Base-by-base conservation (phyloP, 2,329 filamentous ascomycete species). In the Septoria petroselini region DNA sequence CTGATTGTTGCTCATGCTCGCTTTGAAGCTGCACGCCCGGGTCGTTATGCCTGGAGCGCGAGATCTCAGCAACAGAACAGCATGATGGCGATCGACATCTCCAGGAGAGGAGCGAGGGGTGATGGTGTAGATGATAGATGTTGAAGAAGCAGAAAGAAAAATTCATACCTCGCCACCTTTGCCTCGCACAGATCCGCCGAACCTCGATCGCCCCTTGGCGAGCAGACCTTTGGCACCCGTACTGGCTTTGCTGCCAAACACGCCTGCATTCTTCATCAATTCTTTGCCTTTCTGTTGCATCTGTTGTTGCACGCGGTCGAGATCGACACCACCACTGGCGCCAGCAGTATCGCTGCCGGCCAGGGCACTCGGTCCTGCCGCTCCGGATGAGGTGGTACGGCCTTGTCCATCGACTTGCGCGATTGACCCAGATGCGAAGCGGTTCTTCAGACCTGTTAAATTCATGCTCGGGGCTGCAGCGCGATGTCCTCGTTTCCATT, bases 221-320 rank as follows among this genome's bases (percentile, higher is more conserved):
- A 96, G 84, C 57, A 96, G 71, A 44, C 91, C 91, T 74, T 95
- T 95, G 41, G 91, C 90, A 51, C 89, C 88, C 66, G 88, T 90
- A 56, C 81, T 79, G 25, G 82, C 83, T 63, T 84, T 85, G 18
- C 82, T 82, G 53, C 83, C 80, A 51, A 85, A 73, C 14, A 82
- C 73, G 45, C 88, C 89, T 47, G 91, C 91, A 17, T 85, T 85
- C 58, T 93, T 87, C 65, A 96, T 78, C 21, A 96, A 74, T 62
- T 94, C 90, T 73, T 95, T 96, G 67, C 91, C 84, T 74, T 91
- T 91, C 31, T 84, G 80, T 60, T 88, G 86, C 67, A 91, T 81
- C 49, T 64, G 60, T 54, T 60, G 45, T 15, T 53, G 50, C 9
- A 53, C 50, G 17, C 50, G 45, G 21, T 59, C 64, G 50, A 61